phyloP scores from a whole-genome alignment of 495 filamentous ascomycete genomes.

The Hypoxylon fragiforme region DNA sequence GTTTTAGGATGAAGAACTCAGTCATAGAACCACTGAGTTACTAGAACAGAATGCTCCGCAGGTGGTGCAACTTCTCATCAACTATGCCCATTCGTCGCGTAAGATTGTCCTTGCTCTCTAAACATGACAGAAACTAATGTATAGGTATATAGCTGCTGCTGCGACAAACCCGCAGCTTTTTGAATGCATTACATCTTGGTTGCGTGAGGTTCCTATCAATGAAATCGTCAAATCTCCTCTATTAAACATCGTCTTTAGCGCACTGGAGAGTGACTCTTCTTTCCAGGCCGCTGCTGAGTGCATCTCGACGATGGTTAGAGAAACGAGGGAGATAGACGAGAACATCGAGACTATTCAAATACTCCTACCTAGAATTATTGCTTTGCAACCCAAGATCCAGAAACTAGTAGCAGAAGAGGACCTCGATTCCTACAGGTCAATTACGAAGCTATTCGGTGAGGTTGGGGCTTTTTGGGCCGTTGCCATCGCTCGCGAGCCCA shows the following conservation, averaged over 20 bases:
- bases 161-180: conserved; percentile 87
- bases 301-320: conserved; percentile 84
- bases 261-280: conserved; percentile 71
- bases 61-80: conserved; percentile 80
- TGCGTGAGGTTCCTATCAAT: conserved; percentile 82
- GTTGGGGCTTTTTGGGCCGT: conserved; percentile 94
- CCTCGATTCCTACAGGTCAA: conserved; percentile 80
- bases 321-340: conserved; percentile 92
- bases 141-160: conserved; percentile 54
- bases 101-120: conserved; percentile 39
- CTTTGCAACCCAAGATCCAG: conserved; percentile 76
- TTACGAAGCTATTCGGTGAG: conserved; percentile 88
- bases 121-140: conserved; percentile 18
- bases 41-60: conserved; percentile 85
- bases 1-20: conserved; percentile 91
- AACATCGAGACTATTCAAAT: conserved; percentile 76
- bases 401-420: conserved; percentile 79
- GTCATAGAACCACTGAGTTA: conserved; percentile 77
- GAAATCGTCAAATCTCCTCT: conserved; percentile 85
- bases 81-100: conserved; percentile 91
- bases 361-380: conserved; percentile 82
- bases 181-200: conserved; percentile 95
- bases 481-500: conserved; percentile 79
- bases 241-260: conserved; percentile 76
- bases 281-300: conserved; percentile 94